Percentiles rank a stretch among this genome's conserved stretches.
These are phyloP conservation scores for Scedosporium minutisporum DNA, from an alignment of 2,329 filamentous ascomycete genomes.

Conservation along the genomic window DNA sequence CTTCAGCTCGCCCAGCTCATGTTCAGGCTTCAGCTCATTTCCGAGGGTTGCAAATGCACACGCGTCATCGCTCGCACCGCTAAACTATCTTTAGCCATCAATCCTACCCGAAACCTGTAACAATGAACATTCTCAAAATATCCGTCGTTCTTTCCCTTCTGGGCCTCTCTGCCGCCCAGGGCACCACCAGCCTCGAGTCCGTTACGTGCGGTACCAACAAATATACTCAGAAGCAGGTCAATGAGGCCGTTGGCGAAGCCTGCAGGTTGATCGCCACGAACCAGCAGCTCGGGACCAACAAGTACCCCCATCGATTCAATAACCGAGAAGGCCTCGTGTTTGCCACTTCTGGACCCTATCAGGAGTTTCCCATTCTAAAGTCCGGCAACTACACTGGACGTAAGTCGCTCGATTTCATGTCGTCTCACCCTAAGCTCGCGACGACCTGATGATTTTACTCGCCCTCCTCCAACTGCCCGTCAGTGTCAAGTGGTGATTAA, in stretches of 20 bases:
- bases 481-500: not conserved
- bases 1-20: no score
- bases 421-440: not conserved
- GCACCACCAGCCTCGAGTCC: constrained; percentile 4
- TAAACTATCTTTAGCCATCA: not conserved
- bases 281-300: constrained; percentile 8
- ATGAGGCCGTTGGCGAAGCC: constrained; percentile 10
- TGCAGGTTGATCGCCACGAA: constrained; percentile 9
- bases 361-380: constrained; percentile 14
- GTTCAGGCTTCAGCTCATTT: no score
- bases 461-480: not conserved
- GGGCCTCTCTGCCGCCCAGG: constrained; percentile 8
- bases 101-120: not conserved
- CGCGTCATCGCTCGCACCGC: not conserved
- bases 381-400: constrained; percentile 11
- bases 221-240: constrained; percentile 9
- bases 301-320: constrained; percentile 15
- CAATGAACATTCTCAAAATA: constrained; percentile 5
- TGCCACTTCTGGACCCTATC: constrained; percentile 10
- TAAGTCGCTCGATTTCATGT: constrained; percentile 8
- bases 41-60: not conserved
- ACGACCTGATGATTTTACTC: not conserved
- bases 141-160: not conserved
- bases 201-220: constrained; percentile 8
- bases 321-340: constrained; percentile 13